Base-by-base conservation (phyloP, 2,329 filamentous ascomycete species). In the Hypoxylon sp. region DNA sequence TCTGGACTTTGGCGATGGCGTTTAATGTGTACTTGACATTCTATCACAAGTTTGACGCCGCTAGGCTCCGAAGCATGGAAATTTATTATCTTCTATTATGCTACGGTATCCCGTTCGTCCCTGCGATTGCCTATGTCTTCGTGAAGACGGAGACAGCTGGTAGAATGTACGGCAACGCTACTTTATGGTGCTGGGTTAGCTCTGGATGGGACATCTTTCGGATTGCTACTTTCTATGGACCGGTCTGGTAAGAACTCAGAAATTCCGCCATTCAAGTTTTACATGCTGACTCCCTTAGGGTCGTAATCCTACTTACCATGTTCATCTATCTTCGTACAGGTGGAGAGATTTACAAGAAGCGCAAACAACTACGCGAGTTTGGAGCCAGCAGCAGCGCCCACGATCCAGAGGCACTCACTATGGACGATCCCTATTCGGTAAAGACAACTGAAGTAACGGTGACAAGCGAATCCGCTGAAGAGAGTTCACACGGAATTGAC, bases 21-120 rank as follows among this genome's bases (percentile, higher is more conserved):
- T 85, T 90, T 72, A 97, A 96, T 76, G 93, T 96, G 56, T 93
- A 93, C 78, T 81, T 95, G 13, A 94, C 92, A 0, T 94, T 96
- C 75, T 94, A 94, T 78, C 85, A 84, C 74, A 92, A 91, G 70
- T 94, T 90, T 72, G 88, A 91, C 65, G 87, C 90, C 1, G 80
- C 84, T 3, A 85, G 87, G 57, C 81, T 96, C 13, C 88, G 88
- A 10, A 83, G 80, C 48, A 85, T 95, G 76, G 93, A 96, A 76
- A 86, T 90, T 50, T 90, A 86, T 63, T 96, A 96, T 71, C 77
- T 93, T 0, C 33, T 90, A 1, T 76, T 84, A 62, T 94, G 92
- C 76, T 96, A 96, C 68, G 92, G 92, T 0, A 68, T 93, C 2
- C 92, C 93, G 0, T 88, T 93, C 17, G 77, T 93, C 9, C 88